Base-by-base conservation (phyloP, 257 asterid species). In the Capsicum baccatum region DNA sequence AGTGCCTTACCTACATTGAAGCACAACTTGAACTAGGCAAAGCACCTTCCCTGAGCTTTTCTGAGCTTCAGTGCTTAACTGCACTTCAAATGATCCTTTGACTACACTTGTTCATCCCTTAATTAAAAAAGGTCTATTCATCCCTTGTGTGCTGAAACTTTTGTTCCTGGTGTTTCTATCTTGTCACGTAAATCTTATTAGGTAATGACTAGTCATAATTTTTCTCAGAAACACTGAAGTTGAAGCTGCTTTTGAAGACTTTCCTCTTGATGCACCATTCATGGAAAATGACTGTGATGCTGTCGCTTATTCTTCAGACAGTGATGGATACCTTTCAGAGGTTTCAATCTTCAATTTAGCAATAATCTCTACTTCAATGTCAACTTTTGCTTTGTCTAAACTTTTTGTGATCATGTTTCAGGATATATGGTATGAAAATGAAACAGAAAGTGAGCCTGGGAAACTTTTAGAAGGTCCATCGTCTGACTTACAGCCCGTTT, bases 311-410 rank as follows among this genome's bases (percentile, higher is more conserved):
- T 92, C 88, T 84, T 94, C 96, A 78, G 99, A 97, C 79, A 95
- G 97, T 89, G 99, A 95, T 87, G 99, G 99, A 85, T 97, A 94
- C 87, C 97, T 97, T 83, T 93, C 97, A 15, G 99, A 97, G 99
- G 99, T 97, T 84, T 85, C 37, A 82, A 33, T 47, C 86, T 87
- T 63, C 81, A 83, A 85, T 83, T 70, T 85, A 86, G 26, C 80
- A 87, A 64, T 81, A 55, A 67, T 81, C 47, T 64, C 64, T 86
- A 67, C 73, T 83, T 79, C 15, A 83, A 52, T 33, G 87, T 71
- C 69, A 78, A 87, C 91, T 54, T 67, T 55, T 47, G 17, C 67
- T 35, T 83, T 58, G 7, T 33, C 33, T 54, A 76, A 21, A 66
- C 56, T 87, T 82, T 85, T 67, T 84, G 21, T 84, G 76, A 83